A percentile compares a stretch with the other conserved stretches of the same genome.
These are phyloP conservation scores for Eremothecium coryli DNA, from an alignment of 1,139 yeast genomes.

Conservation along the genomic window DNA sequence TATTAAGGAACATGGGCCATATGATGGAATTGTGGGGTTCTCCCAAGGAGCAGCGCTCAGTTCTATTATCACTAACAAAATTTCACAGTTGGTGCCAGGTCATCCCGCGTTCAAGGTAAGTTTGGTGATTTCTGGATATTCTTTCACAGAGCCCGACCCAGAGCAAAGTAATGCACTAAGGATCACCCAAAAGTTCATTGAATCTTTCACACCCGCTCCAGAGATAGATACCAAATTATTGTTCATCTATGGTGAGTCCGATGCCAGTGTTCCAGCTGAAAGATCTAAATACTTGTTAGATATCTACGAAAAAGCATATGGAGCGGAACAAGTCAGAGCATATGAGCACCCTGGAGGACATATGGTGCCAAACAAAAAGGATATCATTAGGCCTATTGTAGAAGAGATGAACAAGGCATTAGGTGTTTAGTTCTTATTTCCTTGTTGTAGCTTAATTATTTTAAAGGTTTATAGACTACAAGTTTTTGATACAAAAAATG, in stretches of 20 bases:
- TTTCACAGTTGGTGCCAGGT: conserved; percentile 35
- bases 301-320: conserved; percentile 30
- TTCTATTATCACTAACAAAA: conserved; percentile 42
- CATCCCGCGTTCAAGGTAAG: conserved; percentile 41
- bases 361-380: conserved; percentile 69
- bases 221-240: conserved; percentile 29
- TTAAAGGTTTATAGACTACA: background rate
- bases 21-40: conserved; percentile 80
- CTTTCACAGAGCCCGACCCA: conserved; percentile 40
- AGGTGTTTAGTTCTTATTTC: background rate
- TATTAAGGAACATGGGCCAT: conserved; percentile 70
- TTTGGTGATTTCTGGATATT: conserved; percentile 47
- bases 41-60: conserved; percentile 92
- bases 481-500: background rate
- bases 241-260: conserved; percentile 36
- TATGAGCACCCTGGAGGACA: conserved; percentile 79
- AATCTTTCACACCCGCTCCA: conserved; percentile 27
- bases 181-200: conserved; percentile 31
- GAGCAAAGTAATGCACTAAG: conserved; percentile 18
- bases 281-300: conserved; percentile 42
- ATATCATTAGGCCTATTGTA: conserved; percentile 36
- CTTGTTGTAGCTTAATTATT: conserved; percentile 4
- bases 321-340: conserved; percentile 33
- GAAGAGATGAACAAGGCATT: conserved; percentile 29
- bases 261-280: conserved; percentile 48